A percentile compares a stretch with the other conserved stretches of the same genome.
Conservation (phyloP, 2,329 filamentous ascomycete species). For the Fusarium armeniacum region DNA sequence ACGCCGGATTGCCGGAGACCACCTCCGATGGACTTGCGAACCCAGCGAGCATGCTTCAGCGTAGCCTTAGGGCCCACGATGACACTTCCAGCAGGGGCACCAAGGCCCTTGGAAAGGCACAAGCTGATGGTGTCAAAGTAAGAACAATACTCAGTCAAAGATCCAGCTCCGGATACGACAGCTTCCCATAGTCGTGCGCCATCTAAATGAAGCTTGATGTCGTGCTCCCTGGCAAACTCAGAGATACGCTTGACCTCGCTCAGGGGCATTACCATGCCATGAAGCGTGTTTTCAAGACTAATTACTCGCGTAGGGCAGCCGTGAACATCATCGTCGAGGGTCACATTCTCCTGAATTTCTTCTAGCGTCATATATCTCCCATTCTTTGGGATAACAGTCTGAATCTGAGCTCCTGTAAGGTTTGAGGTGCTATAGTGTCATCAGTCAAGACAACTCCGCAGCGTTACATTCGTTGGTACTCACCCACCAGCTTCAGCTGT, state of each 20-base stretch:
- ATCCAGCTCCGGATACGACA: constrained; percentile 76
- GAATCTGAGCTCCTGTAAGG: constrained; percentile 78
- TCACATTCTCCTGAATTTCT: constrained; percentile 76
- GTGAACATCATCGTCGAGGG: constrained; percentile 79
- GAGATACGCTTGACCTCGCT: constrained; percentile 77
- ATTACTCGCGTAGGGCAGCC: constrained; percentile 85
- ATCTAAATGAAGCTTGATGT: constrained; percentile 80
- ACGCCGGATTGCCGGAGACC: constrained; percentile 81
- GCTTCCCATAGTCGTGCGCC: constrained; percentile 88
- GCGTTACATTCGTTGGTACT: constrained; percentile 30
- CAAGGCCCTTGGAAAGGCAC: constrained; percentile 86
- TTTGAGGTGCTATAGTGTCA: constrained; percentile 70
- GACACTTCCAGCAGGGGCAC: constrained; percentile 84
- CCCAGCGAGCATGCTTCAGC: constrained; percentile 59
- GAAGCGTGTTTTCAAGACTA: constrained; percentile 87
- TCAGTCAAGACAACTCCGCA: background rate
- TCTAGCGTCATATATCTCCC: constrained; percentile 80
- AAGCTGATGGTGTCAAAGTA: constrained; percentile 81
- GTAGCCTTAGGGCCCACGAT: constrained; percentile 67
- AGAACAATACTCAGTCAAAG: constrained; percentile 74
- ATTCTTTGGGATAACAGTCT: constrained; percentile 77
- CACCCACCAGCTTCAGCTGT: constrained; percentile 74
- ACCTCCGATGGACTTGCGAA: constrained; percentile 80
- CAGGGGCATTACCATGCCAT: constrained; percentile 83
- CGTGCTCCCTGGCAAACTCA: constrained; percentile 74